Evolutionary conservation across 257 asterid species (phyloP).

Genomic region (Solanum appendiculatum): DNA sequence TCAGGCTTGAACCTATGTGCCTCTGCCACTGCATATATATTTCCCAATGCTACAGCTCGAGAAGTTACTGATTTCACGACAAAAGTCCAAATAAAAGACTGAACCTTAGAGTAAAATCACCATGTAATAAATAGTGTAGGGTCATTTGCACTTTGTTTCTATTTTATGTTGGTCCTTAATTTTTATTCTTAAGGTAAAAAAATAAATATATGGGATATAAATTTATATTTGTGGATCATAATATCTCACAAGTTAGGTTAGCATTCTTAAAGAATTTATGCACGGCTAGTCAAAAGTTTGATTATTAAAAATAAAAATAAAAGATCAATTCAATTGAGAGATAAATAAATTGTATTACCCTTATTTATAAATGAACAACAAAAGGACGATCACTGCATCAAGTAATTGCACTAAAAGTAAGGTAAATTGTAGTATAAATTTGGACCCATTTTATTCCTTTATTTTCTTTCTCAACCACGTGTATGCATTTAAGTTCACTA

Average conservation of each 20-base stretch:
- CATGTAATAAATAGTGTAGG: background rate
- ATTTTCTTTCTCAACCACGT: too few species aligned
- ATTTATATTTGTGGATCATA: background rate
- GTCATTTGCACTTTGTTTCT: background rate
- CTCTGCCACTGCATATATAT: background rate
- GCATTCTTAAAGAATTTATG: background rate
- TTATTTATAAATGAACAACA: background rate
- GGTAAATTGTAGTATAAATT: too few species aligned
- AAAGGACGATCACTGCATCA: background rate
- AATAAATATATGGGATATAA: too few species aligned
- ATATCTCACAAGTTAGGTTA: too few species aligned
- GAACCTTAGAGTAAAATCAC: too few species aligned
- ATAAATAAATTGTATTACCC: too few species aligned
- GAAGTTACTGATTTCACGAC: background rate
- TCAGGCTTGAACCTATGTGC: background rate
- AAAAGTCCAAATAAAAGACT: background rate
- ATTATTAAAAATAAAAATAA: too few species aligned
- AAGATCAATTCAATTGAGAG: background rate
- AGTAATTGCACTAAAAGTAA: background rate
- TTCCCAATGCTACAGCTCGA: background rate
- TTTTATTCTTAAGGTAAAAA: background rate
- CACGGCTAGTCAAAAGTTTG: background rate
- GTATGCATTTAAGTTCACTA: too few species aligned
- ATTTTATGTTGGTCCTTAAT: background rate
- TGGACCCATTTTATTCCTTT: too few species aligned